Evolutionary conservation across 202 grass and related monocot species (phyloP), one percentile per base, ranked within the genome.

Genomic region (Bolboschoenoplectus hybrid): DNA sequence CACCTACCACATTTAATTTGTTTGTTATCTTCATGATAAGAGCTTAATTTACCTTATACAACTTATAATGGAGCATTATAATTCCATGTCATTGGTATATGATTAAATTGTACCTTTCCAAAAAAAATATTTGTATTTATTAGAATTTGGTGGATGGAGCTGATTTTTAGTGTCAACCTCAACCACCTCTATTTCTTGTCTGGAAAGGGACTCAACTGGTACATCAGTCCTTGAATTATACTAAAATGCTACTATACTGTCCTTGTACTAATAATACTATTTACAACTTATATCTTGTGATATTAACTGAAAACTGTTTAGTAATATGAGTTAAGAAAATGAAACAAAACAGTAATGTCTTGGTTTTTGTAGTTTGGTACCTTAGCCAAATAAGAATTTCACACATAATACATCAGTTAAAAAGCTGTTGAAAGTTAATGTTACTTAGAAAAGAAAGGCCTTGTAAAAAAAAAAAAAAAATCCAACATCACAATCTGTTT

Each of bases 151-250:
- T 82, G 17, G 36, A 66, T 47, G 60, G 80, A 44, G 80, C 55
- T 82, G 58, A 20, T 32, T 63, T 20, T 45, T 5, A 0, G 7
- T 46, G 57, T 32, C 58, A 81, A 17, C 35, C 76, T 41, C 51
- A 6, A 19, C 9, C 9, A 49, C 26, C 26, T 26, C 26, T 60
- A 17, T 80, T 58, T 58, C 52, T 43, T 80, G 7, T 11, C 38
- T 9, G 75, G 75, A 57, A 81, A 45, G 56, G 56, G 79, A 64
- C 79, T 79, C 74, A 57, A 81, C 38, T n/a, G 12, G 32, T 49
- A n/a, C 41, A 58, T 44, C 55, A 82, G 62, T 41, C 35, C 16
- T 60, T 45, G 40, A 61, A 58, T 81, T 36, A 7, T 62, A 81
- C 35, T 34, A 34, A 34, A 35, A 60, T 41, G 1, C 4, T 80